These are phyloP conservation scores for Nematocida sp. DNA, from an alignment of 371 early-diverging fungal genomes.

Conservation along the genomic window DNA sequence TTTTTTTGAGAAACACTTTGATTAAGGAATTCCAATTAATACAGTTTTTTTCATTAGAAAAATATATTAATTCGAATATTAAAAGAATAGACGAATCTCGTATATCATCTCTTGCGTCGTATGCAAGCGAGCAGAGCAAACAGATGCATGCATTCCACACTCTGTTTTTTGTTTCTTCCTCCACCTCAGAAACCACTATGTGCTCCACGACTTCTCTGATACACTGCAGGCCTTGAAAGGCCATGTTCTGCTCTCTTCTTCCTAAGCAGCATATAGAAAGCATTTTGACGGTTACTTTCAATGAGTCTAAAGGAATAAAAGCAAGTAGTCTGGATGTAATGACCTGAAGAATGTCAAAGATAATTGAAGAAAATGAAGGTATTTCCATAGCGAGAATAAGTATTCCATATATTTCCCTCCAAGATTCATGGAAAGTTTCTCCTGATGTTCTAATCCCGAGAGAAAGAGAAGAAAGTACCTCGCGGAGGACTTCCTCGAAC, in stretches of 20 bases:
- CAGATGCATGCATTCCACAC: constrained; percentile 24
- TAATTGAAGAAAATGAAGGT: neutral
- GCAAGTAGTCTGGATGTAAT: constrained; percentile 37
- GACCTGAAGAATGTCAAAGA: constrained; percentile 45
- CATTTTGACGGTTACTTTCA: neutral
- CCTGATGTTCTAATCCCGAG: constrained; percentile 24
- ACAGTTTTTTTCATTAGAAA: constrained; percentile 1
- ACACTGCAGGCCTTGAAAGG: constrained; percentile 32
- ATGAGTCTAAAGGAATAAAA: constrained; percentile 19
- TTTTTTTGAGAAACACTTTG: constrained; percentile 12
- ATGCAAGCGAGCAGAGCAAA: constrained; percentile 40
- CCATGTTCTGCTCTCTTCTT: constrained; percentile 40
- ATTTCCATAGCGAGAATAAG: constrained; percentile 11
- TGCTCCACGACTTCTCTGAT: constrained; percentile 39
- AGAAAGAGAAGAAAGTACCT: constrained; percentile 12
- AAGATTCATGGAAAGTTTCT: constrained; percentile 9
- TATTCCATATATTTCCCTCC: constrained; percentile 21
- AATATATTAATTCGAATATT: constrained; percentile 40
- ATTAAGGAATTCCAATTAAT: constrained; percentile 32
- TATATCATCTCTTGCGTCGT: constrained; percentile 43
- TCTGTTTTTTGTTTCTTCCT: neutral
- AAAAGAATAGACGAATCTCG: constrained; percentile 44
- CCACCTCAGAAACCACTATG: neutral
- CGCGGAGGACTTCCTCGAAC: neutral
- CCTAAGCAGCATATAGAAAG: constrained; percentile 42